phyloP scores from a whole-genome alignment of 768 basidiomycete species.

The Leccinum broughii region DNA sequence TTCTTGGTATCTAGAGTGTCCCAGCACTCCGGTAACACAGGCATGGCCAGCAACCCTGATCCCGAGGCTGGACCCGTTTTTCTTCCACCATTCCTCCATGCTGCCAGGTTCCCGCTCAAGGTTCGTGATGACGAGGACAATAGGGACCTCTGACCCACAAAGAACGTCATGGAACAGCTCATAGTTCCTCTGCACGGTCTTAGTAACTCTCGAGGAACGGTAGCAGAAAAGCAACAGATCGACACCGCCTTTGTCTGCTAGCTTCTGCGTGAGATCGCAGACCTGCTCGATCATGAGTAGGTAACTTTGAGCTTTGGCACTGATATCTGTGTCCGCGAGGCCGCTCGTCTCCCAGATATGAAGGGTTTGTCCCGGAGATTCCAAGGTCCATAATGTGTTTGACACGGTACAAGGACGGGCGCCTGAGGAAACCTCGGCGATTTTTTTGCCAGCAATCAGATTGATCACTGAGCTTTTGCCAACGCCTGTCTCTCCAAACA shows the following conservation, averaged over 20 bases:
- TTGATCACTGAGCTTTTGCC: not conserved
- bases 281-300: not conserved
- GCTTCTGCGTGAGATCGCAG: not conserved
- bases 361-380: not conserved
- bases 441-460: not conserved
- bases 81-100: not conserved
- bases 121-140: not conserved
- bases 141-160: not conserved
- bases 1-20: constrained; percentile 26
- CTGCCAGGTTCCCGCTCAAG: not conserved
- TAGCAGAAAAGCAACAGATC: not conserved
- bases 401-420: not conserved
- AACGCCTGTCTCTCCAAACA: not conserved
- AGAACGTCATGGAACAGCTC: not conserved
- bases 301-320: not conserved
- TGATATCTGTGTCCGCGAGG: not conserved
- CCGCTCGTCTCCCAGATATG: not conserved
- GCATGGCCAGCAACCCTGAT: constrained; percentile 28
- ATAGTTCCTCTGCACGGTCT: not conserved
- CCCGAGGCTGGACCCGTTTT: not conserved
- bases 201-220: not conserved
- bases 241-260: not conserved
- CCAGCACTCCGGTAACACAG: constrained; percentile 36
- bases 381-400: not conserved
- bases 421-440: not conserved